Base-by-base conservation (phyloP, 148 eudicot species). In the Heliamphora exappendiculata region DNA sequence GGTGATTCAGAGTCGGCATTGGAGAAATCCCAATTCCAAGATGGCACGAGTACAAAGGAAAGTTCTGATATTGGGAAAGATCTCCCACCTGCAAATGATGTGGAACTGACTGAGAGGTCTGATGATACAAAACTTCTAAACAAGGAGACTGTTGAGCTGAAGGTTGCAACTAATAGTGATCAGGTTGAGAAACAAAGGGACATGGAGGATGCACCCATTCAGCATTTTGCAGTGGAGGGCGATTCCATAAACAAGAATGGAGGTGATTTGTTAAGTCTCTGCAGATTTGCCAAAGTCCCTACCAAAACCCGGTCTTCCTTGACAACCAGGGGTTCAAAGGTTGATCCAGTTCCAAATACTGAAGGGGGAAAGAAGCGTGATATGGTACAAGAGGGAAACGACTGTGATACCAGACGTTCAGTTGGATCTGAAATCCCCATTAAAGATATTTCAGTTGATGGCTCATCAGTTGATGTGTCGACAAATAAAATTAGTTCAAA, bases 251-350 rank as follows among this genome's bases (percentile, higher is more conserved):
- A 73, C 47, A 78, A 78, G 64, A 83, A 80, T 29, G 49, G 64
- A 33, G 53, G 69, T 42, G 78, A 88, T 76, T 75, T 88, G 80
- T 69, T 79, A 29, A 83, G 77, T 68, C 69, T 80, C 3, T 77
- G 84, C 76, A 75, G 76, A n/a, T 86, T 83, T 77, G 85, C 75
- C 47, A 83, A 86, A 78, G 78, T 84, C 78, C 84, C 85, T 60
- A 86, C 89, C 29, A 85, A 73, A 79, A 78, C 89, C 34, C 89
- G 85, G 70, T 81, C 90, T 70, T 83, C 88, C 58, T 76, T 89
- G 81, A 50, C 79, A 72, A 59, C 31, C 22, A 81, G 44, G 81
- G 78, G 77, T 50, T 57, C 62, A 22, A 82, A 79, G 70, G 75
- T 49, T 68, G 84, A 87, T 26, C 73, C 78, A 39, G 74, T 79